A percentile compares a stretch with the other conserved stretches of the same genome.
Conservation (phyloP, 148 eudicot species). For the Chenopodium quinoa region DNA sequence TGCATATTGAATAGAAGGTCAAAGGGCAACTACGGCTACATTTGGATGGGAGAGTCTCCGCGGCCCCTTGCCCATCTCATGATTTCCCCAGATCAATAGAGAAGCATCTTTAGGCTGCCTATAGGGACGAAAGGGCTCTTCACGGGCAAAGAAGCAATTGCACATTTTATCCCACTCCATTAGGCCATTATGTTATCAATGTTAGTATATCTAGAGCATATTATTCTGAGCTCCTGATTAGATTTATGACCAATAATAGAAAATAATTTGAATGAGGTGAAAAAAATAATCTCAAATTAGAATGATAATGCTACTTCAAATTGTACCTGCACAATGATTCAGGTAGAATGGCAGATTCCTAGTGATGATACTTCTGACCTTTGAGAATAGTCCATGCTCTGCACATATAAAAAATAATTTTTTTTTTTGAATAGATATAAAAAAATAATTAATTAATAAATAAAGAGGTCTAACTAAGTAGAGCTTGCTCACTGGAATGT, state of each 20-base stretch:
- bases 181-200: background rate
- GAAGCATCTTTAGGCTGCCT: background rate
- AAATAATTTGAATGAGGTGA: background rate
- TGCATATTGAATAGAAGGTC: background rate
- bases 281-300: background rate
- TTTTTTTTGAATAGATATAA: too few relatives aligned
- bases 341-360: conserved; percentile 20
- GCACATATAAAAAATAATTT: conserved; percentile 13
- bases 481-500: background rate
- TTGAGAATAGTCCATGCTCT: conserved; percentile 96
- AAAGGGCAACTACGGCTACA: background rate
- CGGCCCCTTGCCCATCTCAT: background rate
- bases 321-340: background rate
- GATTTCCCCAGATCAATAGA: background rate
- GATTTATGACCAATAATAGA: background rate
- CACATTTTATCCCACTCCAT: background rate
- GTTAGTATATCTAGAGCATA: background rate
- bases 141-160: background rate
- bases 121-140: background rate
- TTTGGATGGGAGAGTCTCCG: background rate
- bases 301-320: background rate
- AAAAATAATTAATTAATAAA: background rate
- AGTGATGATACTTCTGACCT: conserved; percentile 92
- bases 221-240: background rate
- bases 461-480: background rate